Base-by-base conservation (phyloP, 306 rosid genomes). In the Sophora flavescens region DNA sequence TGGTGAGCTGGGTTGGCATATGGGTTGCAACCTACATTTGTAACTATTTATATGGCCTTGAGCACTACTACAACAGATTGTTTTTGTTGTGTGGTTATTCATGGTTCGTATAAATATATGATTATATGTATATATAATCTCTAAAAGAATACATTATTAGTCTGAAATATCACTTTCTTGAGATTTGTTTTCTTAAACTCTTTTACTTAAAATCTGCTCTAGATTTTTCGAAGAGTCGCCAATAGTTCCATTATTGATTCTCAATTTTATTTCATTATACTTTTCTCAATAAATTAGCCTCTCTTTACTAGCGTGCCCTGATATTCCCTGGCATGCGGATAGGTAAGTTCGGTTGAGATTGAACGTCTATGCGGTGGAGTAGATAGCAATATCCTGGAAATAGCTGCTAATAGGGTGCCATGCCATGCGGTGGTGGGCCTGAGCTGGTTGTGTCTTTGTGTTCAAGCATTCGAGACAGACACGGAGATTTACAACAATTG, bases 341-440 rank as follows among this genome's bases (percentile, higher is more conserved):
- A 94, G 98, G 96, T 94, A 82, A 94, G 98, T 84, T 94, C 97
- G 1, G 92, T 94, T 42, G 98, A 94, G 89, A 92, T 94, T 56
- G 98, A 94, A 72, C 91, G 98, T 73, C 81, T 94, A 79, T 94
- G 98, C 86, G 92, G 90, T 67, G 94, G 80, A 72, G 94, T 81
- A 8, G 83, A 89, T 48, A 80, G 48, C 64, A 79, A 68, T 32
- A 79, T 94, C 52, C 91, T 94, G 12, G 98, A 94, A 85, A 92
- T 93, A 17, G 98, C 98, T 80, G 98, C 98, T n/a, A 60, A 88
- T 89, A 4, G 97, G n/a, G 89, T 94, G 14, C 98, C 98, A 3
- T 92, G 89, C 18, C 63, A 84, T 15, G n/a, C n/a, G 87, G 89
- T 22, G 98, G 98, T 16, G 98, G 97, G 7, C 98, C 98, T 3